Evolutionary conservation across 2,329 filamentous ascomycete species (phyloP).

Genomic region (Teratosphaeria viscida): DNA sequence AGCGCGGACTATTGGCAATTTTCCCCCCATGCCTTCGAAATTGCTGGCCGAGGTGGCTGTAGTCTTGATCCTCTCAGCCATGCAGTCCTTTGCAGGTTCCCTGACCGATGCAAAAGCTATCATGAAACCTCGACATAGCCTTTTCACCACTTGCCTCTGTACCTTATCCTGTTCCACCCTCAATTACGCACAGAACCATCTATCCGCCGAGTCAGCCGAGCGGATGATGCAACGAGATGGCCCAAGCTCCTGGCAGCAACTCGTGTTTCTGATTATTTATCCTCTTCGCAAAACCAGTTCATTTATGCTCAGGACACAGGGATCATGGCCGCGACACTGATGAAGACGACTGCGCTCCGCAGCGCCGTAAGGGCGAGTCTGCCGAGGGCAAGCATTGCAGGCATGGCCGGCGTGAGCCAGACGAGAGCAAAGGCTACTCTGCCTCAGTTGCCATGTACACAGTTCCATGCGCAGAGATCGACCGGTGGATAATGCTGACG

Average conservation of each 20-base stretch:
- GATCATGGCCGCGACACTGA: conserved; percentile 66
- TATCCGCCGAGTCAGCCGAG: neutral
- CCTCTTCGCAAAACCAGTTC: neutral
- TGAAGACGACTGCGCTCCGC: conserved; percentile 61
- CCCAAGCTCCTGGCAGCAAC: neutral
- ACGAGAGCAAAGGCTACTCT: conserved; percentile 83
- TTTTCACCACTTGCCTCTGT: too few relatives aligned
- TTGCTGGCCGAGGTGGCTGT: too few relatives aligned
- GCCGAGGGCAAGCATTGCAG: conserved; percentile 48
- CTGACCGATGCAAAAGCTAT: too few relatives aligned
- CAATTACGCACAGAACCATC: neutral
- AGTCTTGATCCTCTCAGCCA: too few relatives aligned
- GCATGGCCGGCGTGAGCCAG: conserved; percentile 63
- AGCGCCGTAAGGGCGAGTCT: conserved; percentile 59
- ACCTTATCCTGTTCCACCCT: neutral
- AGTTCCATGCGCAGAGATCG: neutral
- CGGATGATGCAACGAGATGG: neutral
- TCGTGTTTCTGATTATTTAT: neutral
- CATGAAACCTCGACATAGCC: too few relatives aligned
- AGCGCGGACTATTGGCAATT: too few relatives aligned
- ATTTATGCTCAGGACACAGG: neutral
- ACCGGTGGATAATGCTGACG: neutral
- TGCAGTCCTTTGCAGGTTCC: too few relatives aligned
- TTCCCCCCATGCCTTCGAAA: too few relatives aligned
- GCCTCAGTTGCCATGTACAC: conserved; percentile 68